A percentile compares a stretch with the other conserved stretches of the same genome.
Evolutionary conservation across 2,329 filamentous ascomycete genomes (phyloP).

Genomic region (Daldinia sp.): DNA sequence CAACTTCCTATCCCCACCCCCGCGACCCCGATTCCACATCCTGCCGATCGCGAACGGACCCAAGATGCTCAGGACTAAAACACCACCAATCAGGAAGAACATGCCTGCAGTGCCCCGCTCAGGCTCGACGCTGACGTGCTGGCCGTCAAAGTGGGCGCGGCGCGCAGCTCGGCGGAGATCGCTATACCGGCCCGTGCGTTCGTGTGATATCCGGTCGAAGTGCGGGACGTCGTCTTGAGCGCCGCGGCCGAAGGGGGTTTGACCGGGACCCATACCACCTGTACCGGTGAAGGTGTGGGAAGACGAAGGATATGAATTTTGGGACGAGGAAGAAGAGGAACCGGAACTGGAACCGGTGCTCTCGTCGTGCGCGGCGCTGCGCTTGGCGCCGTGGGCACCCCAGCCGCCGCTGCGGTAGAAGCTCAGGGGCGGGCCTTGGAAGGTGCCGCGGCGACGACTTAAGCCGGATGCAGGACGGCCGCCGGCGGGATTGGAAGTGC

Average conservation of each 20-base stretch:
- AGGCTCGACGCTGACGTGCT: slow-evolving; percentile 49
- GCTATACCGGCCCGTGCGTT: slow-evolving; percentile 74
- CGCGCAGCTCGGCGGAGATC: slow-evolving; percentile 58
- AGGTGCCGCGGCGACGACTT: slow-evolving; percentile 76
- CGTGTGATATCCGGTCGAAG: slow-evolving; percentile 79
- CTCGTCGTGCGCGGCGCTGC: slow-evolving; percentile 61
- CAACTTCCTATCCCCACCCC: slow-evolving; percentile 31
- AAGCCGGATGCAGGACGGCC: slow-evolving; percentile 83
- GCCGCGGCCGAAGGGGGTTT: slow-evolving; percentile 55
- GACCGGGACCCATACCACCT: slow-evolving; percentile 68
- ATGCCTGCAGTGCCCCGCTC: slow-evolving; percentile 53
- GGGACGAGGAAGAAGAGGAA: background rate
- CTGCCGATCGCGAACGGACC: slow-evolving; percentile 55
- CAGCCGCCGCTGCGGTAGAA: slow-evolving; percentile 88
- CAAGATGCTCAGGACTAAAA: slow-evolving; percentile 56
- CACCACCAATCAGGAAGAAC: slow-evolving; percentile 60
- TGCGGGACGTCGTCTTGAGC: slow-evolving; percentile 68
- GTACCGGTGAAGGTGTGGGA: slow-evolving; percentile 19
- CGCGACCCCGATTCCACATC: slow-evolving; percentile 40
- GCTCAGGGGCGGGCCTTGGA: slow-evolving; percentile 85
- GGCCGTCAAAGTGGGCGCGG: slow-evolving; percentile 39
- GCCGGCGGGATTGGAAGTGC: slow-evolving; percentile 68
- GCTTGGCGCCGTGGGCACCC: slow-evolving; percentile 69
- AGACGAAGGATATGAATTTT: background rate
- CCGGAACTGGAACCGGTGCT: slow-evolving; percentile 38